These are phyloP conservation scores for Leccinum uliginosum DNA, from an alignment of 768 basidiomycete species.

Conservation along the genomic window DNA sequence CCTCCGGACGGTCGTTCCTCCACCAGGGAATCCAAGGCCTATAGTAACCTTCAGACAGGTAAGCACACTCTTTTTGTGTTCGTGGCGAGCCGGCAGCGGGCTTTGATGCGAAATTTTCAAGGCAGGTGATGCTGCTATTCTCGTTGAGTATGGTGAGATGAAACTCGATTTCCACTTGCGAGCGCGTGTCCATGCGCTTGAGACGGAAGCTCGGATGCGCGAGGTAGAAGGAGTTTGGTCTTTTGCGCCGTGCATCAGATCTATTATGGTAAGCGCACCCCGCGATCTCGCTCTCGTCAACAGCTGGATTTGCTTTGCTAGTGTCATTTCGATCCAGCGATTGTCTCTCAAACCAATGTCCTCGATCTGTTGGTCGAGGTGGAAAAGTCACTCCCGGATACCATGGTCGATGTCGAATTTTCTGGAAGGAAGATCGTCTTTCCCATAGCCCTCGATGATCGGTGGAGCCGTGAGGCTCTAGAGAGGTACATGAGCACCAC, in stretches of 20 bases:
- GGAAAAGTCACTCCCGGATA: conserved; percentile 37
- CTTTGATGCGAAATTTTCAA: conserved; percentile 16
- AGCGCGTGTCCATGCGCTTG: conserved; percentile 55
- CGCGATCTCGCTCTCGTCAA: not conserved
- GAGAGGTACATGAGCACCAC: conserved; percentile 52
- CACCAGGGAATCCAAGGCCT: conserved; percentile 19
- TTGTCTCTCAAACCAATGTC: conserved; percentile 40
- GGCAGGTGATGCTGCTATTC: conserved; percentile 62
- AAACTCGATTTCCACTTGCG: conserved; percentile 48
- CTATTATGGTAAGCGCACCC: conserved; percentile 45
- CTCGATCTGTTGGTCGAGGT: conserved; percentile 38
- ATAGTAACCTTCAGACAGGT: conserved; percentile 54
- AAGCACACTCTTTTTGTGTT: not conserved
- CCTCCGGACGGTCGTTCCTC: conserved; percentile 8
- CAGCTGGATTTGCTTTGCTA: conserved; percentile 13
- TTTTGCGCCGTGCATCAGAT: conserved; percentile 53
- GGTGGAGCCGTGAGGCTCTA: conserved; percentile 52
- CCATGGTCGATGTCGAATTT: conserved; percentile 40
- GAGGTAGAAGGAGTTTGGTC: conserved; percentile 35
- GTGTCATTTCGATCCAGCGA: conserved; percentile 46
- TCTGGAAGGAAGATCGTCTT: conserved; percentile 52
- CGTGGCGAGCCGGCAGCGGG: not conserved
- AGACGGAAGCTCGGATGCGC: conserved; percentile 34
- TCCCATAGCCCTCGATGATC: conserved; percentile 40
- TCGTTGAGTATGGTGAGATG: conserved; percentile 60